Evolutionary conservation across 108 stramenopile genomes (phyloP).

Genomic region (Pseudonitzschia pungens): DNA sequence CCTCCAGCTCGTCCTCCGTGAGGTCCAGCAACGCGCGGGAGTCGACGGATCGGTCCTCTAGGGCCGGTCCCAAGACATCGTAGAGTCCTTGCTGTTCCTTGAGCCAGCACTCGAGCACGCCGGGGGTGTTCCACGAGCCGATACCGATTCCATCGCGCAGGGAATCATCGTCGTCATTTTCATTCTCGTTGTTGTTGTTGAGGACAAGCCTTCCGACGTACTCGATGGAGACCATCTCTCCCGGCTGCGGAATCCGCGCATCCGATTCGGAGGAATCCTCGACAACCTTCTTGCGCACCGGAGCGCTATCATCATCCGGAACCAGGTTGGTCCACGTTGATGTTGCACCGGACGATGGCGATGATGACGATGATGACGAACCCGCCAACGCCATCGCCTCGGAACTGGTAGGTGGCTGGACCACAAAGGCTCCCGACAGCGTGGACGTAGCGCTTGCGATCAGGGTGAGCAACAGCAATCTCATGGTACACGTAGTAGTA

Average conservation of each 20-base stretch:
- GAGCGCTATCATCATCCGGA: background rate
- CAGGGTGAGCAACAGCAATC: too few species aligned
- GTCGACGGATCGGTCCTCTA: slow-evolving; percentile 44
- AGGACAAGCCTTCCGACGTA: background rate
- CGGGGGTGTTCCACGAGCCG: slow-evolving; percentile 40
- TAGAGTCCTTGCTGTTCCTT: slow-evolving; percentile 51
- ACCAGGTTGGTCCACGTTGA: slow-evolving; percentile 5
- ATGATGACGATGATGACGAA: too few species aligned
- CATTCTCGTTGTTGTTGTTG: background rate
- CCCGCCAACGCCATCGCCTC: too few species aligned
- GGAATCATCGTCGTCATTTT: background rate
- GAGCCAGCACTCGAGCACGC: slow-evolving; percentile 62
- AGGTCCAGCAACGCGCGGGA: slow-evolving; percentile 46
- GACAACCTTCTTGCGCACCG: background rate
- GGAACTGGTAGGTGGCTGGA: too few species aligned
- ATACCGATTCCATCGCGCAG: background rate
- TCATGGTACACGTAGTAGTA: too few species aligned
- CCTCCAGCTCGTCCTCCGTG: slow-evolving; percentile 51
- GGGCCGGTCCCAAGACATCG: slow-evolving; percentile 15
- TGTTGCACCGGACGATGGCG: background rate
- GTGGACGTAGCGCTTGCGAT: too few species aligned
- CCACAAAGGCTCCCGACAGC: too few species aligned
- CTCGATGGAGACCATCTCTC: background rate
- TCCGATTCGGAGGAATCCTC: background rate
- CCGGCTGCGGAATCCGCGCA: background rate